Evolutionary conservation across 371 early-diverging fungal genomes (phyloP), one percentile per base, ranked within the genome.

Genomic region (Mucor irregularis): DNA sequence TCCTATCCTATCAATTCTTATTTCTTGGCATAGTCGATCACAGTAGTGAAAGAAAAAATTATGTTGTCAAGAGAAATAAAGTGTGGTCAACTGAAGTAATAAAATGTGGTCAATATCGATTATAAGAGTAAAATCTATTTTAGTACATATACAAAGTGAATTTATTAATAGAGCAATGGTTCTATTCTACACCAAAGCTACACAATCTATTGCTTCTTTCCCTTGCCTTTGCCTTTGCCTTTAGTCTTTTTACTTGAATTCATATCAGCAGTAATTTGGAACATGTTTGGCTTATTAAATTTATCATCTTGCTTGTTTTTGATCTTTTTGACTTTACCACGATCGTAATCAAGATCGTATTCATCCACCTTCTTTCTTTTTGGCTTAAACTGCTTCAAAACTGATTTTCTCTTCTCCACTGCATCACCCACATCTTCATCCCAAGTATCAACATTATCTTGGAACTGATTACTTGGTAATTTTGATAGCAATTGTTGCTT

Each of bases 291-390:
- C 21, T 69, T 59, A 13, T 61, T 53, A 42, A 78, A 78, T 39
- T 68, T 68, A 16, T 73, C 68, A 5, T 49, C 47, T 24, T 68
- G 60, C 69, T 84, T 82, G 58, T 70, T 74, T 65, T 88, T 88
- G 55, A 88, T 73, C 77, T 90, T 91, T 62, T 90, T 90, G 38
- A 80, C 65, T 59, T 86, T 87, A 30, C 90, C 90, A 33, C 87
- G 87, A 66, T 91, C 91, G 58, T 91, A 91, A 10, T 90, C 91
- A 4, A 84, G 66, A 62, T 91, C 89, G 42, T 85, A 84, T 4
- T 53, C 58, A 56, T 88, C 86, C 0, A 85, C 82, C 55, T 80
- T 81, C 56, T 81, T 81, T 37, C 73, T 55, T 45, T 84, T 86
- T 40, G 74, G 71, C 55, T 86, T 85, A 25, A 80, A 50, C 21